Conservation (phyloP, 192 early-diverging fungal species). For the Lunasporangiospora selenospora region DNA sequence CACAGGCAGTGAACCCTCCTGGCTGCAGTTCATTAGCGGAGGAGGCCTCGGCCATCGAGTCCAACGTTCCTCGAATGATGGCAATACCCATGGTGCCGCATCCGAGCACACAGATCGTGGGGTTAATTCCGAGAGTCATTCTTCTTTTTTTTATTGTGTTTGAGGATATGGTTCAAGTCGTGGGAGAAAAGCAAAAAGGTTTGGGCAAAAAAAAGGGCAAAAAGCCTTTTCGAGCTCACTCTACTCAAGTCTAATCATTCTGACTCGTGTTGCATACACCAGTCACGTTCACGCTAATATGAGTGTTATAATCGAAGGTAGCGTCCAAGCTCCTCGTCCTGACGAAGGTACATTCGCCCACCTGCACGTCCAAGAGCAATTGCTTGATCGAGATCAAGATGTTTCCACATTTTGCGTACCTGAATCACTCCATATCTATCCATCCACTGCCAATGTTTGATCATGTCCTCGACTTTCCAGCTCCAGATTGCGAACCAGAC, state of each 20-base stretch:
- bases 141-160: too few species aligned
- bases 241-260: too few species aligned
- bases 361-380: conserved; percentile 21
- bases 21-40: conserved; percentile 23
- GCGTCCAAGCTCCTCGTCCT: conserved; percentile 15
- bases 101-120: conserved; percentile 53
- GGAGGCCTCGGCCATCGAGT: conserved; percentile 11
- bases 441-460: conserved; percentile 50
- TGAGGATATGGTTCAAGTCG: too few species aligned
- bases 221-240: too few species aligned
- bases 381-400: conserved; percentile 39
- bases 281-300: too few species aligned
- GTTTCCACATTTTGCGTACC: conserved; percentile 43
- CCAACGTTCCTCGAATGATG: conserved; percentile 56
- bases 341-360: conserved; percentile 36
- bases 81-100: conserved; percentile 64
- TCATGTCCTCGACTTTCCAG: conserved; percentile 48
- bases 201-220: too few species aligned
- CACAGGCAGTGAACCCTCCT: conserved; percentile 53
- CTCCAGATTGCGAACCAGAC: conserved; percentile 46
- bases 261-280: too few species aligned
- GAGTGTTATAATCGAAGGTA: conserved; percentile 18
- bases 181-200: too few species aligned
- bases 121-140: conserved; percentile 31
- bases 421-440: conserved; percentile 46